Evolutionary conservation across 768 basidiomycete species (phyloP), one percentile per base, ranked within the genome.

Genomic region (Phanerochaete carnosa): DNA sequence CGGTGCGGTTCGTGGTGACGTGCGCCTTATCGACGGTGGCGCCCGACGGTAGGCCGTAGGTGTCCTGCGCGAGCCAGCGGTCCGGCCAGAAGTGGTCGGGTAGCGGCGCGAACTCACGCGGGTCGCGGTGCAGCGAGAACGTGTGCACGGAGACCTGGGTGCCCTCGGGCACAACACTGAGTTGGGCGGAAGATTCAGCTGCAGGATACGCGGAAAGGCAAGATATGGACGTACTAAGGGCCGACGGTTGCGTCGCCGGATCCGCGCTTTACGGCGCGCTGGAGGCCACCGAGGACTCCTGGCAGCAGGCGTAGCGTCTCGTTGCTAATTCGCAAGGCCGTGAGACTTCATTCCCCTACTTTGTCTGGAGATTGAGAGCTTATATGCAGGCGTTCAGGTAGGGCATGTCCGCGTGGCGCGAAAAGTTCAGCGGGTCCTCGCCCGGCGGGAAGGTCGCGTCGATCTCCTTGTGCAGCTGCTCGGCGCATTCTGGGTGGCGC

Each of bases 51-150:
- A 61, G 54, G 2, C 33, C 45, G 26, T 61, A 58, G 19, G 23
- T 11, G 26, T 62, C 60, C 54, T 64, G 57, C 12, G 50, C 23
- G 1, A 69, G 55, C 66, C 68, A 70, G 16, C 69, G 64, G 16
- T 70, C 69, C 1, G 69, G 69, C 39, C 63, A 62, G 60, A 66
- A 70, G 6, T 26, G 1, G 29, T 67, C 64, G 2, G 69, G 64
- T 1, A 63, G 45, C 16, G 66, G 66, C 1, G 59, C 65, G 55
- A 67, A 70, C 52, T 70, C 62, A 2, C 59, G 59, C n/a, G 62
- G 49, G 51, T 69, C 63, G 11, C 66, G 66, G 25, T 66, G 65
- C 3, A 68, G n/a, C 30, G 60, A 23, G 55, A 63, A 65, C 2
- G 45, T 35, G 28, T 64, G 59, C 11, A 66, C 58, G 45, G 50